Base-by-base conservation (phyloP, 768 basidiomycete genomes). In the Kwoniella sp. region DNA sequence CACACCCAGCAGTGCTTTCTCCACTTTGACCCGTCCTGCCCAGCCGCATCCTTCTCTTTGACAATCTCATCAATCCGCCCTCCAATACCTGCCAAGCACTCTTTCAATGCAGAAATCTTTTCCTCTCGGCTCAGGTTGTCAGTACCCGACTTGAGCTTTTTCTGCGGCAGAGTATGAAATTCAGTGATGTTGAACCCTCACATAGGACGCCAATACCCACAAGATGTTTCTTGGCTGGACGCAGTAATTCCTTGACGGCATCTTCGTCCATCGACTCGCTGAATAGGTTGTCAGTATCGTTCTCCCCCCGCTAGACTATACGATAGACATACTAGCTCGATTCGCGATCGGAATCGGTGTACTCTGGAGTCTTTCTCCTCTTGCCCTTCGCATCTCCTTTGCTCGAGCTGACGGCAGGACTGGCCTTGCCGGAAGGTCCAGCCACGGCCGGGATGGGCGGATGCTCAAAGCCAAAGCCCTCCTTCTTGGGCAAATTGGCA, bases 191-290 rank as follows among this genome's bases (percentile, higher is more conserved):
- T 20, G 41, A 34, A n/a, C 11, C 6, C 23, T 27, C 10, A 34
- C 15, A 25, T 46, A n/a, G 45, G n/a, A n/a, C 3, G 22, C 23
- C 22, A 36, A 0, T 27, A 26, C 85, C 63, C 64, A 89, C 89
- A 59, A 98, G 79, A 71, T 95, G 89, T 74, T 89, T 88, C 80
- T 98, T 98, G 53, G 96, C 95, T 7, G 95, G 95, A 40, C 95
- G 83, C 44, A 98, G 72, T 69, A 91, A 87, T 75, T 95, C 91
- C 76, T 99, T 99, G 14, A 92, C 92, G 9, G 85, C 78, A 17
- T 79, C 78, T 73, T 96, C 92, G 60, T 95, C 91, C 92, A 95
- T 95, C 2, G 92, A 95, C 2, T 89, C 88, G 61, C 90, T 92
- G 60, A 29, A 10, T 49, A 40, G 19, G 28, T 17, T 23, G 17